Base-by-base conservation (phyloP, 139 green algal genomes). In the Closterium sp. region DNA sequence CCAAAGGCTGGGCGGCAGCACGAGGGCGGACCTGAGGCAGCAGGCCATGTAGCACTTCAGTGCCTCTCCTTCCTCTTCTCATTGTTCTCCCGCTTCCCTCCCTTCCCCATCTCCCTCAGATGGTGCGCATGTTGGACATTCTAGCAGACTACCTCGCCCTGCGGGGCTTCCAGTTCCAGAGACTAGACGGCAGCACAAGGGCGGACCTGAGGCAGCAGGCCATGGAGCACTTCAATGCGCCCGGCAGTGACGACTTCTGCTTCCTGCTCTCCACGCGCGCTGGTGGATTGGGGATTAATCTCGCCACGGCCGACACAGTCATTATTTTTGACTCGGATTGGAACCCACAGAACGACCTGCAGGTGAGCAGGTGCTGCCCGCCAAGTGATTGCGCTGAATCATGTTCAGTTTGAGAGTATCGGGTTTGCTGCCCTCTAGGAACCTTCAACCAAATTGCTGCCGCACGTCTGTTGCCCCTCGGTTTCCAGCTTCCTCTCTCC, bases 181-280 rank as follows among this genome's bases (percentile, higher is more conserved):
- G 97, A n/a, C 95, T 99, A 30, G 98, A 99, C 92, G 98, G 98
- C 70, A 97, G 87, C 90, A 99, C 97, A 1, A 92, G 96, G 22
- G 95, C 97, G 27, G 92, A 95, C 9, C 89, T 94, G 70, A 96
- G 97, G 28, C 96, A 98, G 91, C 91, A 96, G 90, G 95, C 97
- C 28, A 99, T 99, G 97, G 98, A 99, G 91, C 96, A 97, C 87
- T 99, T 99, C 97, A 99, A 99, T 92, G 95, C 93, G 2, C 97
- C 97, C 62, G 97, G 96, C 95, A 97, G 95, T 11, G 88, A 94
- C 1, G 97, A 98, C 95, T 99, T 99, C 96, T 96, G 96, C 27
- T 99, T 99, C 94, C 95, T 99, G 95, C 97, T 99, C 91, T 98
- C 97, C 50, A 98, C 97, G 19, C 95, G 97, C 0, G 97, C 97